These are phyloP conservation scores for Botryotinia convoluta DNA, from an alignment of 2,329 filamentous ascomycete species.

Conservation along the genomic window DNA sequence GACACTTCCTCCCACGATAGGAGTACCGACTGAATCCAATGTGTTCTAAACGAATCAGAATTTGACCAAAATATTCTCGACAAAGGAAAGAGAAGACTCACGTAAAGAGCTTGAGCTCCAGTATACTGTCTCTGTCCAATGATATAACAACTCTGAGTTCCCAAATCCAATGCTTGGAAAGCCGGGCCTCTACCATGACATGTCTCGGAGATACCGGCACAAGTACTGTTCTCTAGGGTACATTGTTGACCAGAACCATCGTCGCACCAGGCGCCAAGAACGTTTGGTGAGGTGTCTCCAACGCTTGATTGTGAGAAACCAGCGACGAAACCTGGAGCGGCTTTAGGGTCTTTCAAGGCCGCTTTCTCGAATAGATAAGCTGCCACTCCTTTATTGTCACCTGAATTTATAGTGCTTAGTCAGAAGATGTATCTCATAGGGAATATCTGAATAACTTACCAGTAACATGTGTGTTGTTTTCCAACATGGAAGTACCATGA, in stretches of 20 bases:
- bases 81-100: slow-evolving; percentile 29
- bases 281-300: slow-evolving; percentile 85
- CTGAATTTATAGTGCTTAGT: neutral
- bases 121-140: slow-evolving; percentile 68
- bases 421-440: neutral
- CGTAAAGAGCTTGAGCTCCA: slow-evolving; percentile 57
- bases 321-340: slow-evolving; percentile 73
- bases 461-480: slow-evolving; percentile 86
- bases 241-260: slow-evolving; percentile 73
- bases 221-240: slow-evolving; percentile 79
- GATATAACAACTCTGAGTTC: slow-evolving; percentile 71
- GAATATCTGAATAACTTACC: slow-evolving; percentile 44
- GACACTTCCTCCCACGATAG: slow-evolving; percentile 63
- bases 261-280: slow-evolving; percentile 83
- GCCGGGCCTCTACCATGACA: slow-evolving; percentile 72
- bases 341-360: slow-evolving; percentile 51
- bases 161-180: slow-evolving; percentile 65
- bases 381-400: slow-evolving; percentile 87
- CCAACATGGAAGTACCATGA: slow-evolving; percentile 84
- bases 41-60: slow-evolving; percentile 26
- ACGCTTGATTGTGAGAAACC: slow-evolving; percentile 91
- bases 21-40: slow-evolving; percentile 35
- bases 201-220: slow-evolving; percentile 51
- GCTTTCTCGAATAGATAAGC: slow-evolving; percentile 78
- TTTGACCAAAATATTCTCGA: neutral